A percentile compares a stretch with the other conserved stretches of the same genome.
Evolutionary conservation across 2,329 filamentous ascomycete species (phyloP).

Genomic region (Byssoonygena ceratinophila): DNA sequence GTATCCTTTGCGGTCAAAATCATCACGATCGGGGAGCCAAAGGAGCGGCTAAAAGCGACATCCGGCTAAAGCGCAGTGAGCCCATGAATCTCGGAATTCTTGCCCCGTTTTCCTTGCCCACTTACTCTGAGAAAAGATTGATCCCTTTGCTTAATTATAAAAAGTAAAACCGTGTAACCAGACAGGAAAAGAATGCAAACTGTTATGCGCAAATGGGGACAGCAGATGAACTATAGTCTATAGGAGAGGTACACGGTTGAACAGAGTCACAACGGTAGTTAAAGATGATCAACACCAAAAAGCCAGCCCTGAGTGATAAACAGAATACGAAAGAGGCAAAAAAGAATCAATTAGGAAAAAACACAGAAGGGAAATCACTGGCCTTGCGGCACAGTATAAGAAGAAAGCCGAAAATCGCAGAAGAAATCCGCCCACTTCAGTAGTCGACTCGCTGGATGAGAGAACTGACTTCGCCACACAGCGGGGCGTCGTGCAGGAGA

Average conservation of each 20-base stretch:
- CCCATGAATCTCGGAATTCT: neutral
- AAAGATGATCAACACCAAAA: slow-evolving; percentile 5
- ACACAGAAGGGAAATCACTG: neutral
- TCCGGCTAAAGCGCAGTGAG: slow-evolving; percentile 11
- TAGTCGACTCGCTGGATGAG: neutral
- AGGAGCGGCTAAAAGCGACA: slow-evolving; percentile 3
- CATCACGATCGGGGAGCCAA: slow-evolving; percentile 22
- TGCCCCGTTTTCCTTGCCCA: slow-evolving; percentile 1
- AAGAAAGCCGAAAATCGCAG: neutral
- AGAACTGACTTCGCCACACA: slow-evolving; percentile 13
- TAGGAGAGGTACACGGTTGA: neutral
- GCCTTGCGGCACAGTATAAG: neutral
- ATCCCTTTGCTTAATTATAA: neutral
- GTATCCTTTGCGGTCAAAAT: slow-evolving; percentile 22
- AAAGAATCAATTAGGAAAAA: neutral
- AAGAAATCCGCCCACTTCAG: neutral
- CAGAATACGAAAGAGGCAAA: neutral
- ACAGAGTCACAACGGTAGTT: neutral
- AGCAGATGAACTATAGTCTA: neutral
- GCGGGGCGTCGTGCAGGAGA: slow-evolving; percentile 11
- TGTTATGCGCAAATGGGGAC: neutral
- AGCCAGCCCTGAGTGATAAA: neutral
- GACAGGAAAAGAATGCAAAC: neutral
- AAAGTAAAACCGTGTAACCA: slow-evolving; percentile 3
- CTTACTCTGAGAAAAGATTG: slow-evolving; percentile 6